phyloP scores from a whole-genome alignment of 75 land plant species.

The Pinus albicaulis region DNA sequence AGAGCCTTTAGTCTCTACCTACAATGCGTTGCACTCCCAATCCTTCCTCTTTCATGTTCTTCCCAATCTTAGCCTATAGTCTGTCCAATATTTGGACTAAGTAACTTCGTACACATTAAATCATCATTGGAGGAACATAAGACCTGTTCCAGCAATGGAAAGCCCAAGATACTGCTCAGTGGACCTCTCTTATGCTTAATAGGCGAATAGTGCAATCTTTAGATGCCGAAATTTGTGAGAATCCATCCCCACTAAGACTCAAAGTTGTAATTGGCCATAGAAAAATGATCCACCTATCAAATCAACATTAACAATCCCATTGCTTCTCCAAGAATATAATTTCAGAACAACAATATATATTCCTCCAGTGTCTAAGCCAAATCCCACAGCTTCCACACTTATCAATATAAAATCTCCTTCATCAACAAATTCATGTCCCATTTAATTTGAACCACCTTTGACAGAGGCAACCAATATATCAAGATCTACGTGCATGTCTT shows the following conservation, averaged over 20 bases:
- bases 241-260: conserved; percentile 44
- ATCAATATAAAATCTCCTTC: no score
- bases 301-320: conserved; percentile 15
- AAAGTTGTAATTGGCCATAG: conserved; percentile 39
- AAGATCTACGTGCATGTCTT: no score
- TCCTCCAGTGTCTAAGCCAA: conserved; percentile 33
- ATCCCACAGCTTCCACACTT: no score
- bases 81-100: conserved; percentile 1
- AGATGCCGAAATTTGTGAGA: conserved; percentile 47
- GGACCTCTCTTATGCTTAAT: conserved; percentile 34
- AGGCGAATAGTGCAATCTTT: conserved; percentile 56
- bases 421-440: no score
- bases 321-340: not conserved
- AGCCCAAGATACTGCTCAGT: conserved; percentile 18
- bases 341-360: conserved; percentile 46
- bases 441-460: no score
- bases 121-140: not conserved
- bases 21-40: no score
- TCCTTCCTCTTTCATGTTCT: no score
- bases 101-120: not conserved
- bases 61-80: no score
- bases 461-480: no score
- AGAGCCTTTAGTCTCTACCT: no score
- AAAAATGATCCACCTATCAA: conserved; percentile 22
- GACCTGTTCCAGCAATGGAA: not conserved